Percentiles rank a stretch among this genome's conserved stretches.
Conservation (phyloP, 495 filamentous ascomycete species). For the Staphylotrichum tortipilum region DNA sequence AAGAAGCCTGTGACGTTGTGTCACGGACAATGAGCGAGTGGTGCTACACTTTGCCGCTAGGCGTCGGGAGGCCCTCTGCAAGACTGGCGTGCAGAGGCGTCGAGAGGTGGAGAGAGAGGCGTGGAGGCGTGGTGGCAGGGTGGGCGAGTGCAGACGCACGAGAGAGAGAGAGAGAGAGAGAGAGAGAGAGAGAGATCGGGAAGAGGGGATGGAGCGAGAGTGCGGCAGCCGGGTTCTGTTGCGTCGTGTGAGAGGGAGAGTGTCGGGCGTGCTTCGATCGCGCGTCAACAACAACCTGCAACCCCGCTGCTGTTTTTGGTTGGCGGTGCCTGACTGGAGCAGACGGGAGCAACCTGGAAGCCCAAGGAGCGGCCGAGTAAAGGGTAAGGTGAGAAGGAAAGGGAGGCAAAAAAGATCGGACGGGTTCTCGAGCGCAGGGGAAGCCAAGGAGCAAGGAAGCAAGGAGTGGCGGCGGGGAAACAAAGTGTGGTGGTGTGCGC, state of each 20-base stretch:
- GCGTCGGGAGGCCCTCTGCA: background rate
- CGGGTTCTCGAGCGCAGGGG: too few relatives aligned
- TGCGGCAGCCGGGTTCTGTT: background rate
- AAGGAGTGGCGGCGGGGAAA: background rate
- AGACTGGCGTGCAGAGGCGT: background rate
- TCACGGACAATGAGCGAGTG: conserved; percentile 1
- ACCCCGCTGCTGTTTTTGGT: too few relatives aligned
- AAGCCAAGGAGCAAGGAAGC: too few relatives aligned
- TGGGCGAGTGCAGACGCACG: too few relatives aligned
- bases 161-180: background rate
- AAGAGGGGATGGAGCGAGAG: background rate
- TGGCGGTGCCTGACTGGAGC: too few relatives aligned
- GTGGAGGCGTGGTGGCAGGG: too few relatives aligned
- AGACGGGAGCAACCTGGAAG: background rate
- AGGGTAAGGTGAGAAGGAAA: conserved; percentile 4
- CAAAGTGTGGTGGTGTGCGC: too few relatives aligned
- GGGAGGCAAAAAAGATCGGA: background rate
- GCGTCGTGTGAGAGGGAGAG: background rate
- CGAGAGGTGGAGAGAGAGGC: too few relatives aligned
- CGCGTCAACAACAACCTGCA: too few relatives aligned
- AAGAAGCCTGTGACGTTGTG: conserved; percentile 1
- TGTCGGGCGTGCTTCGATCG: too few relatives aligned
- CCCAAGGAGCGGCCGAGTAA: conserved; percentile 1
- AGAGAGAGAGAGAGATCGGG: background rate
- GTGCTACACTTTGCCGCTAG: conserved; percentile 3